Percentiles rank a stretch among this genome's conserved stretches.
Evolutionary conservation across 169 alveolate genomes (phyloP).

Genomic region (Plasmodium coatneyi): DNA sequence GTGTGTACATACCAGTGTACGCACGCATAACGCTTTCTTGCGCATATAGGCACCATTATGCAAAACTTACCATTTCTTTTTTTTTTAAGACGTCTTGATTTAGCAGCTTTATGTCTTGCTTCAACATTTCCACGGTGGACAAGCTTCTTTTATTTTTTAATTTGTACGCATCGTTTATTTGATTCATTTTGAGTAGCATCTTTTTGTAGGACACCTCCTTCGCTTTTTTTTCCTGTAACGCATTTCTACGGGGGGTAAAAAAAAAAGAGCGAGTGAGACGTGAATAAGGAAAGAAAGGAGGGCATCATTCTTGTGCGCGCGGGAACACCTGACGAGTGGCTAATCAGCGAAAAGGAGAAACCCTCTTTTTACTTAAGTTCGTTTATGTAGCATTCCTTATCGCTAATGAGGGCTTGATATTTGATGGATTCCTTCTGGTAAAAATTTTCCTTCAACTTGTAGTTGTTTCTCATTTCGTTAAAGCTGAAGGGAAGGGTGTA

Average conservation of each 20-base stretch:
- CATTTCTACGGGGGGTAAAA: constrained; percentile 19
- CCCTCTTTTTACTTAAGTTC: constrained; percentile 39
- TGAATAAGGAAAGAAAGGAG: neutral
- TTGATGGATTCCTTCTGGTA: constrained; percentile 45
- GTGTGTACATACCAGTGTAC: neutral
- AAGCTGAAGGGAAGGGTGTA: constrained; percentile 9
- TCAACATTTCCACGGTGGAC: constrained; percentile 64
- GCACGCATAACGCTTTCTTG: neutral
- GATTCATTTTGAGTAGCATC: constrained; percentile 72
- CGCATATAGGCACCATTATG: neutral
- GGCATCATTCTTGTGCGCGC: neutral
- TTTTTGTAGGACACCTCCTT: constrained; percentile 67
- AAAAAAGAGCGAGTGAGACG: neutral
- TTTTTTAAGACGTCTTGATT: constrained; percentile 63
- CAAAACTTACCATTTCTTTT: constrained; percentile 66
- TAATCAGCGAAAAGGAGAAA: neutral
- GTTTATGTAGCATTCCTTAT: constrained; percentile 43
- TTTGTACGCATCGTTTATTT: constrained; percentile 65
- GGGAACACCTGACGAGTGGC: neutral
- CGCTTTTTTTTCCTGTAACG: constrained; percentile 56
- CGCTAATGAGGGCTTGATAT: constrained; percentile 27
- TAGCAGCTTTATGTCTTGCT: constrained; percentile 54
- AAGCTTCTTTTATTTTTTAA: constrained; percentile 73
- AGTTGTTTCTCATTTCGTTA: constrained; percentile 49
- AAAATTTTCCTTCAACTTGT: constrained; percentile 47